These are phyloP conservation scores for Corymbia maculata DNA, from an alignment of 345 rosid species.

Conservation along the genomic window DNA sequence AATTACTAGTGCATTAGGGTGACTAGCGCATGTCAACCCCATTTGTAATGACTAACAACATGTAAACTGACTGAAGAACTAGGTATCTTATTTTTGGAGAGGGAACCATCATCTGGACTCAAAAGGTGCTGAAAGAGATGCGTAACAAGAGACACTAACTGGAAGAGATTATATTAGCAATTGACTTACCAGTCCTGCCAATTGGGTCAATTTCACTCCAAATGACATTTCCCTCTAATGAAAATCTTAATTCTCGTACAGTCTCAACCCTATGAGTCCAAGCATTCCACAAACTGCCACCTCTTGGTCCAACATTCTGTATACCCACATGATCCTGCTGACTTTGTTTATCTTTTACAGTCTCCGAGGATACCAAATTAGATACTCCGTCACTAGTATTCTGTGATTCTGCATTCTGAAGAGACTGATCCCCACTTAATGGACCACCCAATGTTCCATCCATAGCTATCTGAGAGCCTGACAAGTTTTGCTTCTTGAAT, in stretches of 20 bases:
- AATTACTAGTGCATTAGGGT: not conserved
- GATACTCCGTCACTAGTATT: conserved; percentile 1
- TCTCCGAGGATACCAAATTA: conserved; percentile 6
- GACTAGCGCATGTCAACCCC: not conserved
- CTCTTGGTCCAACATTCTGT: conserved; percentile 14
- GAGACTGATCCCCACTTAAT: conserved; percentile 7
- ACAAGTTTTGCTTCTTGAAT: conserved; percentile 30
- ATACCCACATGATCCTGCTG: conserved; percentile 6
- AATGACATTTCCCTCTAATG: conserved; percentile 61
- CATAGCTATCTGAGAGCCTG: conserved; percentile 1
- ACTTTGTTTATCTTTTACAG: conserved; percentile 14
- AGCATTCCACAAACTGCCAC: conserved; percentile 48
- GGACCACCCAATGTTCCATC: not conserved
- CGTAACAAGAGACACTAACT: not conserved
- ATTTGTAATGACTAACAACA: not conserved
- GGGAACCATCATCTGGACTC: not conserved
- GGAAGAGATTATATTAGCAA: not conserved
- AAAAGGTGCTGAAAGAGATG: not conserved
- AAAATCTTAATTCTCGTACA: conserved; percentile 60
- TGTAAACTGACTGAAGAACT: not conserved
- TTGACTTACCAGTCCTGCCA: conserved; percentile 35
- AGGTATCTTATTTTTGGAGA: not conserved
- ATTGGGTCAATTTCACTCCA: conserved; percentile 15
- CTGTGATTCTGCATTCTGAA: conserved; percentile 17
- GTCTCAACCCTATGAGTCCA: conserved; percentile 92